Evolutionary conservation across 192 early-diverging fungal species (phyloP), one percentile per base, ranked within the genome.

Genomic region (Coemansia sp.): DNA sequence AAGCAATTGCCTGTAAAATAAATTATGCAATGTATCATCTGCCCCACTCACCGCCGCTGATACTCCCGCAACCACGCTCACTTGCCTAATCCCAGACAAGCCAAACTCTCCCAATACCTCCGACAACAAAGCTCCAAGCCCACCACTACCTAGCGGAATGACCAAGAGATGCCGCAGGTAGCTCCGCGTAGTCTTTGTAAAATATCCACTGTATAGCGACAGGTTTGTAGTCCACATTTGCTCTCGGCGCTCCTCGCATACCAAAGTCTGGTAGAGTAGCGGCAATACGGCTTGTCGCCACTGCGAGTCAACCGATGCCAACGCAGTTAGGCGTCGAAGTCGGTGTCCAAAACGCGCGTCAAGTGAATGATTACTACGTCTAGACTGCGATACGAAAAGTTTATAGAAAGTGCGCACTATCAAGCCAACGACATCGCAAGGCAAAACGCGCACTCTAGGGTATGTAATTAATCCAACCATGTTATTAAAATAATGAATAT

Each of bases 231-330:
- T 24, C 75, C 75, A 72, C 55, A 1, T 12, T 13, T n/a, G 38
- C 36, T 43, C 13, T 46, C 46, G 31, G 13, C 16, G 34, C 65
- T 62, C 65, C 33, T 77, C 70, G 24, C 70, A 77, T 0, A 72
- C 66, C 20, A 77, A 40, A 0, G 70, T 29, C 6, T 29, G 29
- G 22, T 77, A 72, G 1, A 68, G 70, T 2, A 72, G 52, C 16
- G 75, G 75, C n/a, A 72, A 1, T 0, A 52, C 42, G 11, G 67
- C 75, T 5, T 40, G 66, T 2, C 75, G 70, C 75, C 75, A 77
- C 31, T 61, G 51, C 15, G 42, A 12, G 66, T 49, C 51, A 7
- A 71, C 69, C 3, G 65, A 40, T 0, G 70, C 60, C 15, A 77
- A 31, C 11, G 22, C 9, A 0, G n/a, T 11, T 5, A 72, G 18